These are phyloP conservation scores for Sequoiadendron giganteum DNA, from an alignment of 75 land plant genomes.

Conservation along the genomic window DNA sequence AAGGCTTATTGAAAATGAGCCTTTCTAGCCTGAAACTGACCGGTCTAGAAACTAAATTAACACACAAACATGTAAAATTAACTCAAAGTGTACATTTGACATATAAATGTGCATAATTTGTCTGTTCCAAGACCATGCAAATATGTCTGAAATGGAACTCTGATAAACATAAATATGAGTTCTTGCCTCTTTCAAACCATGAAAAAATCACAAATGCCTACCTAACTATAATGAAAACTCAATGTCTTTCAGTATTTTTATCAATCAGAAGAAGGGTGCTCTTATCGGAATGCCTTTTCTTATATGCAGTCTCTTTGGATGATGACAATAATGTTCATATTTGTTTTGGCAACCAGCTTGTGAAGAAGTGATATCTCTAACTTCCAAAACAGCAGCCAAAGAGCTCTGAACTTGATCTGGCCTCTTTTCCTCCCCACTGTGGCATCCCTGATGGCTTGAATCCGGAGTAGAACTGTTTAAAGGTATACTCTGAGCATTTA, in stretches of 20 bases:
- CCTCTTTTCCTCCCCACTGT: conserved; percentile 1
- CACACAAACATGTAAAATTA: too few relatives aligned
- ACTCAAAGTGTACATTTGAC: too few relatives aligned
- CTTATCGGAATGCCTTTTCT: conserved; percentile 14
- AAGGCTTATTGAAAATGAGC: too few relatives aligned
- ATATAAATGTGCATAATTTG: too few relatives aligned
- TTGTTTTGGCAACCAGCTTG: not conserved
- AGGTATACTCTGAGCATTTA: not conserved
- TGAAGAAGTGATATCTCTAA: not conserved
- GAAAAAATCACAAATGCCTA: not conserved
- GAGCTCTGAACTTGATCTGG: not conserved
- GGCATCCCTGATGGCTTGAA: not conserved
- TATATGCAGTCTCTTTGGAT: not conserved
- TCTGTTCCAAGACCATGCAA: not conserved
- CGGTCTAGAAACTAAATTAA: too few relatives aligned
- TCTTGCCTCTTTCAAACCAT: not conserved
- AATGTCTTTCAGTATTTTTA: not conserved
- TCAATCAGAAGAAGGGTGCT: conserved; percentile 1
- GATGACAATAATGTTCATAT: not conserved
- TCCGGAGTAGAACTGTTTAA: not conserved
- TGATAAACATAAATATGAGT: not conserved
- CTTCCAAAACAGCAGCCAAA: not conserved
- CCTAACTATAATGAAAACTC: not conserved
- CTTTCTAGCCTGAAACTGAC: not conserved
- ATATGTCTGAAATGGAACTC: not conserved